Base-by-base conservation (phyloP, 768 basidiomycete genomes). In the Clavaria fumosa region DNA sequence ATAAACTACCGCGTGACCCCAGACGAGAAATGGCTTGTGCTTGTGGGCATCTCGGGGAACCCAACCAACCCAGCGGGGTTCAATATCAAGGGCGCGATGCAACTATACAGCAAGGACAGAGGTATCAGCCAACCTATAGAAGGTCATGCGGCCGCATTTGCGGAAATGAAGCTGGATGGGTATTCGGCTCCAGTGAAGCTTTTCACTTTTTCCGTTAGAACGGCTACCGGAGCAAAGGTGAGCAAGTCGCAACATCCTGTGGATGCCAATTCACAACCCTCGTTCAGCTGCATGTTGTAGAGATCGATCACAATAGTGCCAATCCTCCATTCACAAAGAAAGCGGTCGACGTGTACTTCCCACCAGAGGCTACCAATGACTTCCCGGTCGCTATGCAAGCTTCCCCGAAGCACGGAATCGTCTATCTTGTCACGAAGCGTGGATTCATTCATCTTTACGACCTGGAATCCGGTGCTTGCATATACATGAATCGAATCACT, bases 361-460 rank as follows among this genome's bases (percentile, higher is more conserved):
- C 95, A 37, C 79, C 91, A 1, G 95, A 99, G 56, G 95, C 95
- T 4, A 81, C 78, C 36, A 96, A 91, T 54, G 95, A 99, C 53
- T 99, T 99, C 68, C 95, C 95, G 12, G 95, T 99, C 20, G 88
- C 95, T 20, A 97, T 99, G 89, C 95, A 99, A 55, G 88, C 97
- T 23, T 97, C 95, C 27, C 78, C 81, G 58, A 85, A 86, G 56
- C 91, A 95, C 58, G 93, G 95, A 23, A 88, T 99, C 58, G 65
- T 95, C 51, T 99, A 91, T 62, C 71, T 99, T 40, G 86, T 96
- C 53, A 97, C 95, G 39, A 99, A 99, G 58, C 97, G 88, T 55
- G 95, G 95, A 28, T 99, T 99, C 63, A 97, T 99, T 53, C 95
- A 97, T 58, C 71, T 99, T 10, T 99, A 99, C 59, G 95, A 99